Percentiles rank a stretch among this genome's conserved stretches.
phyloP scores from a whole-genome alignment of 352 stramenopile species.

The Elongisporangium undulatum region DNA sequence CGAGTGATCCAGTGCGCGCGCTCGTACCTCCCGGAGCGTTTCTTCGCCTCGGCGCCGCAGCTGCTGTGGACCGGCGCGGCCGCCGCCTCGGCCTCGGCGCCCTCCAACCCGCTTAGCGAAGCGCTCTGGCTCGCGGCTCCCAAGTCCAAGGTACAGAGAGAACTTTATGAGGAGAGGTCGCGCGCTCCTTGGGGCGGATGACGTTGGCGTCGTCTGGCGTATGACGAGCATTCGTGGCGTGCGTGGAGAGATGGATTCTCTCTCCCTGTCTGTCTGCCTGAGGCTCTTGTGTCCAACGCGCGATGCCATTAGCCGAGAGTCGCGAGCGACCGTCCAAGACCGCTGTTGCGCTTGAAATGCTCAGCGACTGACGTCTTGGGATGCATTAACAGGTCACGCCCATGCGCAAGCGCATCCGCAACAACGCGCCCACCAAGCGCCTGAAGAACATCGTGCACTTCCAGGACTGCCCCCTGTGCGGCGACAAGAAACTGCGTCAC shows the following conservation, averaged over 20 bases:
- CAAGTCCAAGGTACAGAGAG: constrained; percentile 78
- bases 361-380: constrained; percentile 4
- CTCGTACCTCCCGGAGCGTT: constrained; percentile 49
- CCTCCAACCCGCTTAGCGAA: constrained; percentile 56
- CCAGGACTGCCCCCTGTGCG: constrained; percentile 76
- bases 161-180: not conserved
- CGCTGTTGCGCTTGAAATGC: not conserved
- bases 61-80: constrained; percentile 28
- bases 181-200: not conserved
- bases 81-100: constrained; percentile 18
- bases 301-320: not conserved
- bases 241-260: not conserved
- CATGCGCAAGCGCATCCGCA: constrained; percentile 83
- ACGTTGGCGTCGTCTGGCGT: not conserved
- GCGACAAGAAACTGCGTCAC: constrained; percentile 87
- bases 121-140: constrained; percentile 78
- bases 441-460: constrained; percentile 91
- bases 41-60: constrained; percentile 30
- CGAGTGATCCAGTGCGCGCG: constrained; percentile 65
- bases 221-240: not conserved
- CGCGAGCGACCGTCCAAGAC: not conserved
- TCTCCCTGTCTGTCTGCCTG: not conserved
- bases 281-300: not conserved
- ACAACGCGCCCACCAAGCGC: constrained; percentile 84
- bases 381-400: constrained; percentile 62